phyloP scores from a whole-genome alignment of 768 basidiomycete genomes.

The Filobasidium floriforme region DNA sequence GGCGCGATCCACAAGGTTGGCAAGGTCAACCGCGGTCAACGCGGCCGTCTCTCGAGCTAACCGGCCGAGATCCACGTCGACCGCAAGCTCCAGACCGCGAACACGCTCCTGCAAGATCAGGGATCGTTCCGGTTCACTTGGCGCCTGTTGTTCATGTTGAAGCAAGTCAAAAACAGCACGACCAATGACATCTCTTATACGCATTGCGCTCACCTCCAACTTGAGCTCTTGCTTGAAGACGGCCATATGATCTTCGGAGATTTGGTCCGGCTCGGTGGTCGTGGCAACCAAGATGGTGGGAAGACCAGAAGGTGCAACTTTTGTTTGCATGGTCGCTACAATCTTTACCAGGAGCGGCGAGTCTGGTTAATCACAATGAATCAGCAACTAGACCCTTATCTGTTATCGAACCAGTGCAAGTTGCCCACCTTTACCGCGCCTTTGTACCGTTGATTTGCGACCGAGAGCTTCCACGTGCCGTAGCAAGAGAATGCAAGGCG shows the following conservation, averaged over 20 bases:
- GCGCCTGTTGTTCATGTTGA: slow-evolving; percentile 57
- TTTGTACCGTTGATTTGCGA: slow-evolving; percentile 47
- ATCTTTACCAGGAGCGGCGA: not conserved
- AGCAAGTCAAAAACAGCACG: not conserved
- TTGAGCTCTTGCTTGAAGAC: slow-evolving; percentile 78
- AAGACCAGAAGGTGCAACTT: slow-evolving; percentile 50
- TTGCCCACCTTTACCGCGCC: slow-evolving; percentile 58
- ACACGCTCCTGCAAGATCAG: slow-evolving; percentile 55
- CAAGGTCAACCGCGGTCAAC: slow-evolving; percentile 72
- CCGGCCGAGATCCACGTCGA: slow-evolving; percentile 67
- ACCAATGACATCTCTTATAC: not conserved
- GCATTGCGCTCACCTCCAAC: slow-evolving; percentile 55
- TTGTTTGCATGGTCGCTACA: not conserved
- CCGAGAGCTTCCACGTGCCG: slow-evolving; percentile 72
- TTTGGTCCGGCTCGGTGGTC: slow-evolving; percentile 57
- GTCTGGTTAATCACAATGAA: not conserved
- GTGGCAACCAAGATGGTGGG: slow-evolving; percentile 73
- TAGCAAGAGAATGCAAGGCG: slow-evolving; percentile 77
- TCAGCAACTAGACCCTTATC: not conserved
- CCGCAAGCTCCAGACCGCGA: slow-evolving; percentile 49
- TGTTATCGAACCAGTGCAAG: slow-evolving; percentile 59
- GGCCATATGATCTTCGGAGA: slow-evolving; percentile 58
- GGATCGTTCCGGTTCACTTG: slow-evolving; percentile 65
- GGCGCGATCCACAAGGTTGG: slow-evolving; percentile 53
- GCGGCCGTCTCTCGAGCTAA: slow-evolving; percentile 86